Percentiles rank a stretch among this genome's conserved stretches.
These are phyloP conservation scores for Excoecaria agallocha DNA, from an alignment of 345 rosid genomes.

Conservation along the genomic window DNA sequence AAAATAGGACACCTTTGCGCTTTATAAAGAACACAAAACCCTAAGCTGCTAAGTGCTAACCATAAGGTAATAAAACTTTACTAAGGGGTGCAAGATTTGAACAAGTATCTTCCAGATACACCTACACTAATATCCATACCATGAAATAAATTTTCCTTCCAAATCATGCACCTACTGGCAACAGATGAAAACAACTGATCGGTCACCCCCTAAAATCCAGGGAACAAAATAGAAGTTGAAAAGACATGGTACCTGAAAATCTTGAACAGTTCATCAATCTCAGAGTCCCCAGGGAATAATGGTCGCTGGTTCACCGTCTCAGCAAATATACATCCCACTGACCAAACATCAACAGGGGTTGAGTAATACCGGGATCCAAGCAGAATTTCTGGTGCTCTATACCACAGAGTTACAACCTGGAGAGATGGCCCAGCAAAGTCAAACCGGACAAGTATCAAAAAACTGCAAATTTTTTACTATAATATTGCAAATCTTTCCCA, in stretches of 20 bases:
- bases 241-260: slow-evolving; percentile 70
- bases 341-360: slow-evolving; percentile 97
- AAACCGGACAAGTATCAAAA: not conserved
- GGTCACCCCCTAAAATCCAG: not conserved
- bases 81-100: not conserved
- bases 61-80: no score
- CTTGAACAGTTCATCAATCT: slow-evolving; percentile 91
- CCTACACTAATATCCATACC: not conserved
- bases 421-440: slow-evolving; percentile 15
- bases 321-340: slow-evolving; percentile 97
- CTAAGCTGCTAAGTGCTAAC: not conserved
- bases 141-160: not conserved
- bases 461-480: not conserved
- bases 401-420: slow-evolving; percentile 97
- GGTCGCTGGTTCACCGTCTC: slow-evolving; percentile 97
- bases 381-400: slow-evolving; percentile 96
- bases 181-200: not conserved
- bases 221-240: not conserved
- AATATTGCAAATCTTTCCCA: not conserved
- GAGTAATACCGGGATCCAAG: slow-evolving; percentile 96
- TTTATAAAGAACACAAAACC: not conserved
- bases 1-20: not conserved
- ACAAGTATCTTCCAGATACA: not conserved
- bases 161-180: not conserved
- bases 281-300: slow-evolving; percentile 95